Evolutionary conservation across 805 yeast species (phyloP), one percentile per base, ranked within the genome.

Genomic region (Saturnispora serradocipensis): DNA sequence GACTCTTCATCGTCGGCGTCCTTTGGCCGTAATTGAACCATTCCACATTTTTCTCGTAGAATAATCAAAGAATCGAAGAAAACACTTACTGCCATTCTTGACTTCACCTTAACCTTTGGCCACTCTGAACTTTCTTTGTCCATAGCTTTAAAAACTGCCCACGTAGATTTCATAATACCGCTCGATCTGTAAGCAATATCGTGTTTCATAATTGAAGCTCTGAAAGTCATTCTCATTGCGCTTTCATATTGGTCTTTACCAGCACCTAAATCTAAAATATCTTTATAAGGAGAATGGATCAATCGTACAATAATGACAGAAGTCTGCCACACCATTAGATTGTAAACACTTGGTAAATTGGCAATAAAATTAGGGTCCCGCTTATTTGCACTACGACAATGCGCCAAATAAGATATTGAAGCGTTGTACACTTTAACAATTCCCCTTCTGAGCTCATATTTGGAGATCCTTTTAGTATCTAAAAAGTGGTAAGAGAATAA

Each of bases 131-230:
- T 67, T 55, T 77, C 79, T 42, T 78, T 82, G 56, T 81, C 78
- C 58, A 89, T 70, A 4, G 84, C 75, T 48, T 84, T 78, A 66
- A 86, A 86, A 53, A 89, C 73, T 54, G 85, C 87, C 99, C 99
- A 91, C 72, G 89, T 83, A 62, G 89, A 89, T 61, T 86, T 78
- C 93, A 93, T 88, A 53, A 93, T 88, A 8, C 96, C 97, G 45
- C 95, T 82, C 0, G 96, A 86, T 57, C 98, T 77, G 64, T 87
- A 88, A 0, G 97, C 88, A 74, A 93, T 82, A 63, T 91, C 99
- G 67, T 90, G 93, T 60, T 88, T 88, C 59, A 88, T 72, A 28
- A 91, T 84, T 0, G 97, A 88, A 0, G 96, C 95, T 54, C 81
- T 81, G 52, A 81, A 77, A 1, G 93, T 81, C 45, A 86, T 67